Percentiles rank a stretch among this genome's conserved stretches.
These are phyloP conservation scores for Schizonepeta tenuifolia DNA, from an alignment of 257 asterid species.

Conservation along the genomic window DNA sequence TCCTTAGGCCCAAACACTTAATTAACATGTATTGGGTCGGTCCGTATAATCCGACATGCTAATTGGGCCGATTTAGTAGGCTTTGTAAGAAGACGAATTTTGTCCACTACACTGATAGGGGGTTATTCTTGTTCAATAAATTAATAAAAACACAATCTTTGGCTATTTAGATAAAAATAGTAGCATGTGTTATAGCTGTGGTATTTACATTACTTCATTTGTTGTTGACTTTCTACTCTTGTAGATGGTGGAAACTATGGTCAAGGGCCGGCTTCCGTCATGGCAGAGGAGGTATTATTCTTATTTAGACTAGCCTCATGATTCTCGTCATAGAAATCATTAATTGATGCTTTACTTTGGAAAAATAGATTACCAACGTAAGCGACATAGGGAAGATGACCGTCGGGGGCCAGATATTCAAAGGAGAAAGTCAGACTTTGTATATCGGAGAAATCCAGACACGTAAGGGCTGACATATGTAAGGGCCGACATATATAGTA, in stretches of 20 bases:
- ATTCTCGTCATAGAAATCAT: slow-evolving; percentile 14
- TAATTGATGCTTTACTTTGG: slow-evolving; percentile 28
- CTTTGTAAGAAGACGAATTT: too few species aligned
- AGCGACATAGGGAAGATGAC: slow-evolving; percentile 81
- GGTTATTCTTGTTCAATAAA: not conserved
- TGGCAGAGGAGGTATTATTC: slow-evolving; percentile 68
- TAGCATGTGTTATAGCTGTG: not conserved
- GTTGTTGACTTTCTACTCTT: slow-evolving; percentile 32
- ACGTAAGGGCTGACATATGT: too few species aligned
- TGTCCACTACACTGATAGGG: not conserved
- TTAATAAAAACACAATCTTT: not conserved
- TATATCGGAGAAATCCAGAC: slow-evolving; percentile 74
- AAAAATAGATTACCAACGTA: slow-evolving; percentile 66
- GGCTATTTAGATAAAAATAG: not conserved
- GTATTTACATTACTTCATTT: slow-evolving; percentile 5
- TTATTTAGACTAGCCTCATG: slow-evolving; percentile 4
- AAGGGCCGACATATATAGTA: too few species aligned
- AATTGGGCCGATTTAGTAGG: too few species aligned
- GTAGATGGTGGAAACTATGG: slow-evolving; percentile 82
- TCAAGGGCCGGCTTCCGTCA: slow-evolving; percentile 77
- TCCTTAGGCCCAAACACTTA: too few species aligned
- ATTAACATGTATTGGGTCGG: too few species aligned
- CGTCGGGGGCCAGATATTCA: slow-evolving; percentile 63
- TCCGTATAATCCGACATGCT: too few species aligned
- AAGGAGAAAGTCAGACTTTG: slow-evolving; percentile 75